Conservation (phyloP, 192 early-diverging fungal genomes). For the Rhizophlyctis rosea region DNA sequence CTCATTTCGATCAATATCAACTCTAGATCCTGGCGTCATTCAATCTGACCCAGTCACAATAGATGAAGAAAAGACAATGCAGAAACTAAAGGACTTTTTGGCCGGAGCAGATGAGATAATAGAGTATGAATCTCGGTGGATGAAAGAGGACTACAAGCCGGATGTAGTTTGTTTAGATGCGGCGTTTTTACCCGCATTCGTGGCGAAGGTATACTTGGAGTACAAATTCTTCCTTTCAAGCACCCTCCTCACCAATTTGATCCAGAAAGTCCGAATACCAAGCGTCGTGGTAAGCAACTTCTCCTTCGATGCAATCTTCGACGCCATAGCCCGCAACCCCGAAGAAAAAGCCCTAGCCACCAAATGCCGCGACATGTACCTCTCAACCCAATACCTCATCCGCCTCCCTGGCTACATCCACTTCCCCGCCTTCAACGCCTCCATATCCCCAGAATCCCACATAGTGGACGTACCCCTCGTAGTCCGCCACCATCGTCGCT, state of each 20-base stretch:
- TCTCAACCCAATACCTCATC: conserved; percentile 30
- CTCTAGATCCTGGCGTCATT: conserved; percentile 33
- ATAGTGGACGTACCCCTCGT: conserved; percentile 35
- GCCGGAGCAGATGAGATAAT: conserved; percentile 12
- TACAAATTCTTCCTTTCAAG: not conserved
- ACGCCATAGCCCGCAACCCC: conserved; percentile 13
- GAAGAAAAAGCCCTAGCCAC: conserved; percentile 21
- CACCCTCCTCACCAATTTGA: too few relatives aligned
- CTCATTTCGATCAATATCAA: conserved; percentile 4
- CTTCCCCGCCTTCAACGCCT: conserved; percentile 33
- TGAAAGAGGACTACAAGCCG: conserved; percentile 10
- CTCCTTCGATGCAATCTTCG: conserved; percentile 50
- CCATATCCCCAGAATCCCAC: not conserved
- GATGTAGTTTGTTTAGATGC: conserved; percentile 44
- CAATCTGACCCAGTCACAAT: conserved; percentile 49
- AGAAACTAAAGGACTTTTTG: conserved; percentile 14
- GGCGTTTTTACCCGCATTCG: conserved; percentile 32
- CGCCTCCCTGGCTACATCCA: conserved; percentile 44
- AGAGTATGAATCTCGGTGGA: conserved; percentile 32
- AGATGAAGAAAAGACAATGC: conserved; percentile 34
- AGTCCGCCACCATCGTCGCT: conserved; percentile 27
- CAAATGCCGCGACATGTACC: conserved; percentile 26
- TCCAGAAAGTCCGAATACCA: conserved; percentile 22
- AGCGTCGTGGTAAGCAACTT: conserved; percentile 47
- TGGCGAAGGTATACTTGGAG: conserved; percentile 29